A percentile compares a stretch with the other conserved stretches of the same genome.
Evolutionary conservation across 768 basidiomycete genomes (phyloP).

Genomic region (Lactarius quietus): DNA sequence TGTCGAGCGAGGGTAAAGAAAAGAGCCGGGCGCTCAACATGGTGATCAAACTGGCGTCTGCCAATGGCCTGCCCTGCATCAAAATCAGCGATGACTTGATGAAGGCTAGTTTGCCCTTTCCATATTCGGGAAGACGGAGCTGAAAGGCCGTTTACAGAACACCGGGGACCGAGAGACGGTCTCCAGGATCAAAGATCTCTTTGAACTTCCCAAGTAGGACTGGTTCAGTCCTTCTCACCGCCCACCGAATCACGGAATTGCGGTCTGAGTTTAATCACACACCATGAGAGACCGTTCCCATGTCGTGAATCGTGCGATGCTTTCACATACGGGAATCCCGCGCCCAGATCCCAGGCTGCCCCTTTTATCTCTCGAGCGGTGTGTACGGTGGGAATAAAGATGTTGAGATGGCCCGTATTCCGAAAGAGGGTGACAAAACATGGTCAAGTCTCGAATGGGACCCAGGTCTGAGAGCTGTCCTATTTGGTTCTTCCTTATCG

Average conservation of each 20-base stretch:
- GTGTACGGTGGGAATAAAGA: not conserved
- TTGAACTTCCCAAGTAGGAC: conserved; percentile 35
- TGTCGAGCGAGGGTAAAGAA: conserved; percentile 43
- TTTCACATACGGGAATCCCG: not conserved
- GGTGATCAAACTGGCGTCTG: conserved; percentile 85
- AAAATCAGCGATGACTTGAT: conserved; percentile 92
- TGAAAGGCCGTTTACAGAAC: conserved; percentile 35
- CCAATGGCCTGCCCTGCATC: conserved; percentile 73
- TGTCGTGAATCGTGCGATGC: not conserved
- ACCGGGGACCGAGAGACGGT: conserved; percentile 52
- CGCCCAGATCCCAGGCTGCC: not conserved
- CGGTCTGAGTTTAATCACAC: conserved; percentile 4
- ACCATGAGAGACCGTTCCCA: not conserved
- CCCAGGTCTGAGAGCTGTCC: not conserved
- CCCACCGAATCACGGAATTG: not conserved
- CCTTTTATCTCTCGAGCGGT: not conserved
- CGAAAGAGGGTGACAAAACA: not conserved
- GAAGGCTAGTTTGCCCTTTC: conserved; percentile 49
- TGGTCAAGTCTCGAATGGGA: not conserved
- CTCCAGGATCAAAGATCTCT: conserved; percentile 48
- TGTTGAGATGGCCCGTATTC: not conserved
- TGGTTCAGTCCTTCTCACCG: not conserved
- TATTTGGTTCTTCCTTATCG: not conserved
- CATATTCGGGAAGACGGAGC: not conserved
- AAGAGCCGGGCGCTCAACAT: conserved; percentile 87